Evolutionary conservation across 495 filamentous ascomycete species (phyloP).

Genomic region (Tuber melanosporum): DNA sequence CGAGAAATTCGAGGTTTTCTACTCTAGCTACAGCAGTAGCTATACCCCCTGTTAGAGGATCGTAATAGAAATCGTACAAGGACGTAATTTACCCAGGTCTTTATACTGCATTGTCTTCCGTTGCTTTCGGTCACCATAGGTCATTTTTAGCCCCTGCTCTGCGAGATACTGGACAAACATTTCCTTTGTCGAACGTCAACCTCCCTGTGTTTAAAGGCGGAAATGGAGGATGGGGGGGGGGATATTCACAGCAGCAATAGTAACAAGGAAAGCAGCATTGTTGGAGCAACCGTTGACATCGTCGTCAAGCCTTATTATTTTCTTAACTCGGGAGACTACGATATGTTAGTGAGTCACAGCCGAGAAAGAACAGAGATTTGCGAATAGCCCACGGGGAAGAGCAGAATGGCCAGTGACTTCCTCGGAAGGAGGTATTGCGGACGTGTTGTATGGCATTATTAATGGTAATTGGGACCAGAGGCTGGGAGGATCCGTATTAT

Average conservation of each 20-base stretch:
- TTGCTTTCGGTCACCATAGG: constrained; percentile 83
- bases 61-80: background rate
- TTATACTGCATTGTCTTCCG: constrained; percentile 93
- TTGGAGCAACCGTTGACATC: constrained; percentile 80
- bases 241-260: constrained; percentile 67
- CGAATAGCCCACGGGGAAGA: constrained; percentile 64
- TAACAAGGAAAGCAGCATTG: constrained; percentile 90
- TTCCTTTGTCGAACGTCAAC: constrained; percentile 53
- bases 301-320: constrained; percentile 81
- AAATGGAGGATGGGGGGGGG: background rate
- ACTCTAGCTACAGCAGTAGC: constrained; percentile 80
- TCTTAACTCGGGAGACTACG: constrained; percentile 82
- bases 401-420: constrained; percentile 78
- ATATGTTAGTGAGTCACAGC: constrained; percentile 9
- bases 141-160: constrained; percentile 76
- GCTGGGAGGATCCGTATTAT: background rate
- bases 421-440: constrained; percentile 66
- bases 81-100: constrained; percentile 61
- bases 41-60: constrained; percentile 35
- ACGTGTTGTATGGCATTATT: constrained; percentile 82
- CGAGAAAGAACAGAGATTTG: constrained; percentile 8
- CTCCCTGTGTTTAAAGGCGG: constrained; percentile 5
- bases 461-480: background rate
- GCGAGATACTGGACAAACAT: constrained; percentile 93
- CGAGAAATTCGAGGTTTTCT: constrained; percentile 91